A percentile compares a stretch with the other conserved stretches of the same genome.
phyloP scores from a whole-genome alignment of 139 green algal genomes.

The Eudorina sp. region DNA sequence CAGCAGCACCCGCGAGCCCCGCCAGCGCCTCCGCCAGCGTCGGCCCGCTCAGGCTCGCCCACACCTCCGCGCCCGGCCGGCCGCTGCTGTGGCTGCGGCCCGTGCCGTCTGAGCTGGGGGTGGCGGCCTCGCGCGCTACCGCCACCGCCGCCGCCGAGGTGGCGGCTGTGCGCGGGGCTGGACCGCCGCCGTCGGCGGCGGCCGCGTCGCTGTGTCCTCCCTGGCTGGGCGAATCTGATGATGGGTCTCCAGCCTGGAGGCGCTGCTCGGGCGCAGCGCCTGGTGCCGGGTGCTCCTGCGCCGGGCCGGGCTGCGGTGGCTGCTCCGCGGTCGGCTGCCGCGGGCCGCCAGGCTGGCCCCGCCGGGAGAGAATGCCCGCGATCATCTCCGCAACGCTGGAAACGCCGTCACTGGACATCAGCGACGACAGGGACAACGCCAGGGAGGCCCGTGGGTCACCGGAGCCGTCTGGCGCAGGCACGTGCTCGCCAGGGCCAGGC shows the following conservation, averaged over 20 bases:
- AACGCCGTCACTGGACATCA: background rate
- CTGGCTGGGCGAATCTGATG: too few relatives aligned
- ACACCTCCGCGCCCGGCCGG: background rate
- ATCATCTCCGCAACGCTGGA: conserved; percentile 8
- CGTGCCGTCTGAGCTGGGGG: too few relatives aligned
- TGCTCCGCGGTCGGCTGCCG: background rate
- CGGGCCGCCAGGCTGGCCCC: background rate
- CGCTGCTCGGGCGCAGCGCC: too few relatives aligned
- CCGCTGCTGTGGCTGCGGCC: background rate
- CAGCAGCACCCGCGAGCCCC: background rate
- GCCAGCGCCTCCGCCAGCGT: conserved; percentile 20
- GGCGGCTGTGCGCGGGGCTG: too few relatives aligned
- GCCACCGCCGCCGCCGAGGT: background rate
- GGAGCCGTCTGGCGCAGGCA: background rate
- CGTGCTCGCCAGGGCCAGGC: background rate
- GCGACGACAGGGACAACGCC: background rate
- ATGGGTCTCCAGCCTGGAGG: too few relatives aligned
- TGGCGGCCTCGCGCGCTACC: too few relatives aligned
- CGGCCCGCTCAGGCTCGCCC: conserved; percentile 36
- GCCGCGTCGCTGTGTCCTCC: background rate
- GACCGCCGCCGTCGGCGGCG: background rate
- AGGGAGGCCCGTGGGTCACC: background rate
- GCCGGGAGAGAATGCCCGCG: background rate
- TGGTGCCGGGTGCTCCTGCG: too few relatives aligned
- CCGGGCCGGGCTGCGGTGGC: background rate